Evolutionary conservation across 352 stramenopile genomes (phyloP).

Genomic region (Pythium rhizo-oryzae): DNA sequence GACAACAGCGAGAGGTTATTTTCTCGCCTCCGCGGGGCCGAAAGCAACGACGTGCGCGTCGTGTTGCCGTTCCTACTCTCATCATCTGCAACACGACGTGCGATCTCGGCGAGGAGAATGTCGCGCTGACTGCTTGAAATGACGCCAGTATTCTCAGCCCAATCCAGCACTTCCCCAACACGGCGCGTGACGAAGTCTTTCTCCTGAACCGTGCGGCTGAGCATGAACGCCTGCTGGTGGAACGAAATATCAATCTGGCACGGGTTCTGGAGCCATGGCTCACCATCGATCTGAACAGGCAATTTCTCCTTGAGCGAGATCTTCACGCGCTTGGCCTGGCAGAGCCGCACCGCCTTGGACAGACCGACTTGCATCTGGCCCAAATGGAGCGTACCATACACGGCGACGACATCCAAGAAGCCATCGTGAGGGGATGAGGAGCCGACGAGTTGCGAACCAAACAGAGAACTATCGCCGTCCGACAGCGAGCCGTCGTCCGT

Average conservation of each 20-base stretch:
- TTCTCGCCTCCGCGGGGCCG: conserved; percentile 7
- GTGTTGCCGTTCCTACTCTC: neutral
- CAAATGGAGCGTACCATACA: conserved; percentile 93
- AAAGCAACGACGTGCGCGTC: conserved; percentile 14
- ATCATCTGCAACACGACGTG: conserved; percentile 58
- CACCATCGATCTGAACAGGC: conserved; percentile 94
- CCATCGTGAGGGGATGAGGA: conserved; percentile 88
- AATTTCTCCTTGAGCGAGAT: conserved; percentile 65
- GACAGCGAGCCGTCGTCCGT: conserved; percentile 37
- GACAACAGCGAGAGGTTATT: conserved; percentile 11
- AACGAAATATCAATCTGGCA: conserved; percentile 85
- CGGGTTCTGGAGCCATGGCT: conserved; percentile 93
- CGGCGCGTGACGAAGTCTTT: conserved; percentile 79
- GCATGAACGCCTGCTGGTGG: conserved; percentile 86
- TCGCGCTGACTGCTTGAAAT: conserved; percentile 75
- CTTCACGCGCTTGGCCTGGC: conserved; percentile 66
- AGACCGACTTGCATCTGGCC: conserved; percentile 93
- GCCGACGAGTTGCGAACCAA: conserved; percentile 35
- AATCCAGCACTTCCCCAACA: conserved; percentile 83
- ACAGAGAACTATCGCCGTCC: conserved; percentile 27
- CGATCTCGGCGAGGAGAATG: conserved; percentile 72
- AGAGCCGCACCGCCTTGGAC: conserved; percentile 78
- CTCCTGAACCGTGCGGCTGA: conserved; percentile 75
- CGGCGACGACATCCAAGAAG: conserved; percentile 92
- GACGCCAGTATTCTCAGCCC: conserved; percentile 73